Evolutionary conservation across 768 basidiomycete genomes (phyloP).

Genomic region (Tulasnella calospora): DNA sequence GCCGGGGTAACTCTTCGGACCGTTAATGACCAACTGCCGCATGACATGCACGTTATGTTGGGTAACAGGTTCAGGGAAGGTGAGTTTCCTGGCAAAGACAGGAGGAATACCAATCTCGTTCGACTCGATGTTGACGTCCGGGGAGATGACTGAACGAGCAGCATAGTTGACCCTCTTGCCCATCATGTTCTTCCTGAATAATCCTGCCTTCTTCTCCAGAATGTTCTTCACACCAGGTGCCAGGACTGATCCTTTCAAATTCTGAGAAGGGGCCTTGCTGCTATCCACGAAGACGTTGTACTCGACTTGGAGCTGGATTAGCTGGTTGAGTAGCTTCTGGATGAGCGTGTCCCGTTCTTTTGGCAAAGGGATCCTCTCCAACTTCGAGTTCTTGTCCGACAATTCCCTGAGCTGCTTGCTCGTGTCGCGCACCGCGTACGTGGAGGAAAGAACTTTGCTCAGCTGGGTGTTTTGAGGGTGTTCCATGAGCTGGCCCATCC

Average conservation of each 20-base stretch:
- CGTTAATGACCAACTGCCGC: constrained; percentile 84
- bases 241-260: constrained; percentile 79
- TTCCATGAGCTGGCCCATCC: constrained; percentile 92
- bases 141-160: constrained; percentile 99
- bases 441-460: constrained; percentile 70
- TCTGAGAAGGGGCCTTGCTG: constrained; percentile 77
- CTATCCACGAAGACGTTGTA: constrained; percentile 98
- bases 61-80: constrained; percentile 96
- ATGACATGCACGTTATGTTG: constrained; percentile 83
- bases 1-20: constrained; percentile 83
- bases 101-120: constrained; percentile 98
- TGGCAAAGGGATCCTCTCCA: constrained; percentile 46
- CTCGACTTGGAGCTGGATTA: constrained; percentile 87
- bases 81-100: constrained; percentile 92
- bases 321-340: constrained; percentile 63
- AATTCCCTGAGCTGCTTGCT: constrained; percentile 60
- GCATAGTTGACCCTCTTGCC: constrained; percentile 99
- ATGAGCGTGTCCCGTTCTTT: constrained; percentile 51
- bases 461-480: constrained; percentile 93
- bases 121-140: constrained; percentile 98
- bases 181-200: constrained; percentile 99
- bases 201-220: constrained; percentile 96
- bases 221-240: constrained; percentile 93
- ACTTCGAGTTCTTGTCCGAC: constrained; percentile 48
- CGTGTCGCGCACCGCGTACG: constrained; percentile 72